Base-by-base conservation (phyloP, 306 rosid genomes). In the Abrus precatorius region DNA sequence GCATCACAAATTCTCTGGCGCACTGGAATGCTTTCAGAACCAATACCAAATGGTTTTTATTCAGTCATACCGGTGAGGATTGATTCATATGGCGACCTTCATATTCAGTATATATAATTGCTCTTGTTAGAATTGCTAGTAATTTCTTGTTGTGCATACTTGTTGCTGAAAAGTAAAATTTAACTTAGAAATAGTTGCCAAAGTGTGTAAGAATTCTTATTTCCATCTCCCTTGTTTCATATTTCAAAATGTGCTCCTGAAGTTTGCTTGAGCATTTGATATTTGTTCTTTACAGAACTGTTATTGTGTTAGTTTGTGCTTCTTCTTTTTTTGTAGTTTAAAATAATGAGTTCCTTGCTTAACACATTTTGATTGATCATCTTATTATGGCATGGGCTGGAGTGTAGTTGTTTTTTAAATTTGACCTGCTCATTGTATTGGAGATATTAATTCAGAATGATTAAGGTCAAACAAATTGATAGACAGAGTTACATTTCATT, bases 21-120 rank as follows among this genome's bases (percentile, higher is more conserved):
- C 48, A 93, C 92, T 68, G 99, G 99, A 86, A 83, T 90, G 91
- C 98, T 95, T 76, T 91, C 88, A 61, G 96, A 91, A 86, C 92
- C 89, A 1, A 93, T 95, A 78, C 99, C 99, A 62, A 92, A 93
- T 86, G 98, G 99, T 77, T 95, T 95, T 87, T 95, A 95, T 80
- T 95, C 96, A 63, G 88, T 93, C 70, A 82, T 95, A 82, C 96
- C 85, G 86, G 99, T 95, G 90, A 87, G 93, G 70, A 40, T 49
- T 55, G 27, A 45, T 74, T 69, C 78, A 38, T 61, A 9, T 20
- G 30, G 5, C 52, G 38, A 30, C 70, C 78, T 75, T 79, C 44
- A 32, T 50, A 36, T 53, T 57, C 45, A 38, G 74, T 68, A 82
- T 69, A 53, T 75, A 54, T 45, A 57, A 62, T 78, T 76, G 34